phyloP scores from a whole-genome alignment of 1,284 basidiomycete genomes.

The Vanrija sp. region DNA sequence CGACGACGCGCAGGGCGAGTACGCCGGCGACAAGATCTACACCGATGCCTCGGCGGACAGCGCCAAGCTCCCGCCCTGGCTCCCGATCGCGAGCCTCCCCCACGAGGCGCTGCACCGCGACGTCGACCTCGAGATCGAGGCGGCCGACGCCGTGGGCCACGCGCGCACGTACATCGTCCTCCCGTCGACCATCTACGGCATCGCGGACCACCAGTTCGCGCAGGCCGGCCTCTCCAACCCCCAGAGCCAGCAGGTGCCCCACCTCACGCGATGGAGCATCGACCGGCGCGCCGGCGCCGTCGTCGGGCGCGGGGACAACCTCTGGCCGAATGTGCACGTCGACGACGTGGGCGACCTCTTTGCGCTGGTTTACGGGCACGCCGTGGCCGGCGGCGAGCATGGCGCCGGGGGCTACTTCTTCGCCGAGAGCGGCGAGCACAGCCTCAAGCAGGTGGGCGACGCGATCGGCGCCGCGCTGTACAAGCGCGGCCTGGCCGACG shows the following conservation, averaged over 20 bases:
- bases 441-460: constrained; percentile 29
- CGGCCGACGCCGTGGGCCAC: constrained; percentile 37
- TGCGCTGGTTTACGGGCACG: constrained; percentile 27
- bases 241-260: constrained; percentile 40
- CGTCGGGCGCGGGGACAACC: constrained; percentile 41
- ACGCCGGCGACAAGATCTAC: constrained; percentile 31
- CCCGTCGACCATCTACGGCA: constrained; percentile 49
- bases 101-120: constrained; percentile 30
- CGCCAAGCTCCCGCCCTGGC: constrained; percentile 29
- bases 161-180: constrained; percentile 47
- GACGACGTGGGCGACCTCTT: constrained; percentile 27
- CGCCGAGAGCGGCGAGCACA: constrained; percentile 45
- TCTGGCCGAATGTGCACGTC: constrained; percentile 24
- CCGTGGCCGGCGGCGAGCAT: constrained; percentile 27
- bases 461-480: constrained; percentile 38
- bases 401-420: constrained; percentile 46
- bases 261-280: constrained; percentile 37
- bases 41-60: constrained; percentile 32
- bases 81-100: constrained; percentile 34
- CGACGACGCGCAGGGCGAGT: constrained; percentile 18
- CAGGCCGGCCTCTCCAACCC: constrained; percentile 37
- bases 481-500: constrained; percentile 16
- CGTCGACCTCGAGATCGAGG: constrained; percentile 41
- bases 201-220: constrained; percentile 32
- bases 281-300: constrained; percentile 41